Percentiles rank a stretch among this genome's conserved stretches.
Conservation (phyloP, 768 basidiomycete species). For the Collybia nuda region DNA sequence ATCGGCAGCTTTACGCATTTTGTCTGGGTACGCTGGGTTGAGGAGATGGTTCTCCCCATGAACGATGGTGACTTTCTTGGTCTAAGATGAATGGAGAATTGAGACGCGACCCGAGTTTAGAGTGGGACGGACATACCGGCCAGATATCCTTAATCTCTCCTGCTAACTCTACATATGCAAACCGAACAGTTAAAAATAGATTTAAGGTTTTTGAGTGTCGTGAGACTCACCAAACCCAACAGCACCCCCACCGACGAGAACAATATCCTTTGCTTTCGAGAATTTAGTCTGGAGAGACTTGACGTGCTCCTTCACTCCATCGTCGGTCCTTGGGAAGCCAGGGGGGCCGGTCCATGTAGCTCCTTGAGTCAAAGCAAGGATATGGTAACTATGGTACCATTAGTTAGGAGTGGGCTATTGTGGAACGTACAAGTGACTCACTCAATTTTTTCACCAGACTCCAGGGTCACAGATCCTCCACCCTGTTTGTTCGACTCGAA, state of each 20-base stretch:
- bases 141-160: constrained; percentile 43
- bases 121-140: constrained; percentile 27
- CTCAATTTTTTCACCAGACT: constrained; percentile 47
- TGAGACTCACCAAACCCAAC: constrained; percentile 45
- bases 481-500: constrained; percentile 30
- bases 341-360: constrained; percentile 50
- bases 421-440: constrained; percentile 1
- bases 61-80: constrained; percentile 60
- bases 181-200: too few species aligned
- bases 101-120: constrained; percentile 10
- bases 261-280: constrained; percentile 38
- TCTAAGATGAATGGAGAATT: constrained; percentile 20
- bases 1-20: constrained; percentile 48
- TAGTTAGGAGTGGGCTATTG: background rate
- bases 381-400: constrained; percentile 36
- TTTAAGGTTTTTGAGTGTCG: background rate
- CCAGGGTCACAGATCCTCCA: constrained; percentile 49
- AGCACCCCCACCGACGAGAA: constrained; percentile 59
- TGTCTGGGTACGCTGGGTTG: constrained; percentile 55
- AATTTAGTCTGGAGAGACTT: constrained; percentile 31
- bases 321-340: constrained; percentile 39
- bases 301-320: constrained; percentile 26
- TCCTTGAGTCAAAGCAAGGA: constrained; percentile 64
- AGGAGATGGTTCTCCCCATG: constrained; percentile 53
- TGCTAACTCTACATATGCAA: constrained; percentile 29